phyloP scores from a whole-genome alignment of 2,329 filamentous ascomycete genomes.

The Graphilbum ipis-grandicollis region DNA sequence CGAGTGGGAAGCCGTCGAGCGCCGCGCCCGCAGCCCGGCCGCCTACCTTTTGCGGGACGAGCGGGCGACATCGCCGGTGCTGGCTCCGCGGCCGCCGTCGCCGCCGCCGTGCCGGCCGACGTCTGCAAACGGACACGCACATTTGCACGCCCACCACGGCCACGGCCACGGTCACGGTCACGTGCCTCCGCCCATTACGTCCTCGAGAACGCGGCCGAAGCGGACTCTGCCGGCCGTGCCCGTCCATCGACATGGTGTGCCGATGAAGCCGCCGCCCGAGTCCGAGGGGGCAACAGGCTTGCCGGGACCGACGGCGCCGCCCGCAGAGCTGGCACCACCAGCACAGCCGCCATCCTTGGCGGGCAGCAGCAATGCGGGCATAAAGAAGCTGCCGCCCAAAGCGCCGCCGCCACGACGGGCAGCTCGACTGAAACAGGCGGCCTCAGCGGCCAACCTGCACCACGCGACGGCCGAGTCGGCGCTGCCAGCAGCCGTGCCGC shows the following conservation, averaged over 20 bases:
- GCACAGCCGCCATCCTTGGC: too few relatives aligned
- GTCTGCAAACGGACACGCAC: neutral
- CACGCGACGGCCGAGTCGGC: neutral
- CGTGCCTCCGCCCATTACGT: neutral
- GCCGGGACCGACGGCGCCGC: slow-evolving; percentile 2
- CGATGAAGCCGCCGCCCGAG: slow-evolving; percentile 15
- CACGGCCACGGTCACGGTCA: neutral
- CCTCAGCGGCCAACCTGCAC: slow-evolving; percentile 8
- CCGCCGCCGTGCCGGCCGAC: neutral
- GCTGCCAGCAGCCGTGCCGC: too few relatives aligned
- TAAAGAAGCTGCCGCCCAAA: slow-evolving; percentile 11
- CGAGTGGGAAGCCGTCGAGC: neutral
- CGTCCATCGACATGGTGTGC: slow-evolving; percentile 35
- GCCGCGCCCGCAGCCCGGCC: neutral
- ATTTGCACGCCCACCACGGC: neutral
- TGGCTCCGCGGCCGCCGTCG: neutral
- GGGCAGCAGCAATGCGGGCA: too few relatives aligned
- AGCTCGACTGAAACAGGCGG: slow-evolving; percentile 6
- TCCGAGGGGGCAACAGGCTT: too few relatives aligned
- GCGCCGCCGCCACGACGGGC: slow-evolving; percentile 10
- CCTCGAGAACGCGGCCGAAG: slow-evolving; percentile 16
- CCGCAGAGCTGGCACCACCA: slow-evolving; percentile 1
- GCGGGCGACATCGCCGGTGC: neutral
- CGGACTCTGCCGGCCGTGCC: slow-evolving; percentile 37
- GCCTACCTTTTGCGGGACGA: neutral